Percentiles rank a stretch among this genome's conserved stretches.
Conservation (phyloP, 139 green algal species). For the Ulvella scutata region DNA sequence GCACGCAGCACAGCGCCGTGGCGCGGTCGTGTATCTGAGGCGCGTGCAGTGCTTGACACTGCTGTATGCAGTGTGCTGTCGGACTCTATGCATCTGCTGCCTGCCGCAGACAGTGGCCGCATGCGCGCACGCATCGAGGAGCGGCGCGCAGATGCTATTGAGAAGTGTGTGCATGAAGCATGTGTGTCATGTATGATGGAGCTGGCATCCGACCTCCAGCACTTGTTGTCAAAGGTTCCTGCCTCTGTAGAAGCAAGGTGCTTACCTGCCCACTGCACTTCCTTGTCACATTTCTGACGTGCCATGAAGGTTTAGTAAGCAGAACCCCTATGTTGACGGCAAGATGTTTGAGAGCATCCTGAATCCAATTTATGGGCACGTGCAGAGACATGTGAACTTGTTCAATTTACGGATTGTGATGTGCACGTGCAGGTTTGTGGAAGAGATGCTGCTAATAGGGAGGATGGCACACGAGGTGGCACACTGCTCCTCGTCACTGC, state of each 20-base stretch:
- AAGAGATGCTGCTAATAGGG: background rate
- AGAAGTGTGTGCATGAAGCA: background rate
- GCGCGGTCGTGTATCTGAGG: background rate
- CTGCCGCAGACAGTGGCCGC: background rate
- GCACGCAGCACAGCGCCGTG: background rate
- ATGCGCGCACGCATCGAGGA: background rate
- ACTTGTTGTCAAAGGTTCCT: no score
- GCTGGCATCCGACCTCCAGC: background rate
- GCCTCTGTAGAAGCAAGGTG: no score
- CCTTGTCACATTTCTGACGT: no score
- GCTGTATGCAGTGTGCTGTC: background rate
- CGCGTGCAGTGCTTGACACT: background rate
- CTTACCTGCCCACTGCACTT: no score
- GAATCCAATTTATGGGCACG: no score
- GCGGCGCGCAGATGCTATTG: background rate
- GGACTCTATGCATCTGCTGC: background rate
- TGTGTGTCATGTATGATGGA: background rate
- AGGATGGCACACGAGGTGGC: background rate
- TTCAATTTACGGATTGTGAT: no score
- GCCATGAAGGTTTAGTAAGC: no score
- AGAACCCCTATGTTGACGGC: no score
- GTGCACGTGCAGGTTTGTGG: background rate
- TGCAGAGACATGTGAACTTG: no score
- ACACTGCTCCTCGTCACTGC: background rate
- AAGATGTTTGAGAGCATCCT: no score